Base-by-base conservation (phyloP, 345 rosid genomes). In the Dovyalis caffra region DNA sequence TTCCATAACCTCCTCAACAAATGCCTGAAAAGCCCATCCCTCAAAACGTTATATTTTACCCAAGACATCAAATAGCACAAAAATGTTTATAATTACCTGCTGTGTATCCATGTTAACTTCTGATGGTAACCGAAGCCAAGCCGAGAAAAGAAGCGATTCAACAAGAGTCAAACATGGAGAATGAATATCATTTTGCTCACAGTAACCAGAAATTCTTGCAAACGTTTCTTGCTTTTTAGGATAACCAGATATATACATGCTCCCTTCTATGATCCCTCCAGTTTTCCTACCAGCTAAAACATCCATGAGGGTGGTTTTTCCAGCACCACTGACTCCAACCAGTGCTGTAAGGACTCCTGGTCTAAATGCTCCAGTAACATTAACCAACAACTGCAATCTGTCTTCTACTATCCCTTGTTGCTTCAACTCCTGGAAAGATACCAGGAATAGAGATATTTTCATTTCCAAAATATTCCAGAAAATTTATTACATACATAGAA, bases 291-390 rank as follows among this genome's bases (percentile, higher is more conserved):
- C 99, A 28, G 98, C 95, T 85, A 95, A 86, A 79, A 93, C 99
- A 85, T 93, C 99, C 99, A 95, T 95, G 73, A 95, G 99, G 28
- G 99, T 95, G 60, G 99, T 95, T 81, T 93, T 95, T 38, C 99
- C 99, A 1, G 98, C 99, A 76, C 99, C 98, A 80, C 99, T 95
- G 32, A 95, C 92, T 82, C 99, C 99, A 38, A n/a, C n/a, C n/a
- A n/a, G n/a, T n/a, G n/a, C n/a, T n/a, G n/a, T n/a, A n/a, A n/a
- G n/a, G n/a, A n/a, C n/a, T n/a, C n/a, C n/a, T 8, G 98, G 98
- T 79, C 96, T 89, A 84, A 95, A 93, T 64, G 97, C 92, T 81
- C 99, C 99, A 32, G 98, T 93, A 74, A 95, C 87, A 86, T 95
- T 87, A 62, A 87, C 94, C 77, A 95, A 86, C 76, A 95, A 80